phyloP scores from a whole-genome alignment of 75 land plant species.

The Pinus tabuliformis region DNA sequence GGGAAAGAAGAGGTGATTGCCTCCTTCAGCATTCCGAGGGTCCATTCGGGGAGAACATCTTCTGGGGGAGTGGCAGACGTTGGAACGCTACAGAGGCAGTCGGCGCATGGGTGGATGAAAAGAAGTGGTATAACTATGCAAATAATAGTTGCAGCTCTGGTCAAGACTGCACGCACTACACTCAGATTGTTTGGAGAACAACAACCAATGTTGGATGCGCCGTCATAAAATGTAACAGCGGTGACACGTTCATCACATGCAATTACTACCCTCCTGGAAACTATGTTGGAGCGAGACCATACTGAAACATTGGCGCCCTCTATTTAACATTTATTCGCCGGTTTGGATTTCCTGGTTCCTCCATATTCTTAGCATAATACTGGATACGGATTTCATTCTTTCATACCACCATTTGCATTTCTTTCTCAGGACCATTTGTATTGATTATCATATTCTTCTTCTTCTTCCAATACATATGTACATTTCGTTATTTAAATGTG shows the following conservation, averaged over 20 bases:
- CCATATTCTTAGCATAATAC: too few species aligned
- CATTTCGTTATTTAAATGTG: too few species aligned
- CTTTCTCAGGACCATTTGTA: too few species aligned
- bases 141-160: conserved; percentile 28
- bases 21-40: conserved; percentile 23
- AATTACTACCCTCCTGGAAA: conserved; percentile 44
- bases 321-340: too few species aligned
- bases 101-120: conserved; percentile 28
- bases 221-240: conserved; percentile 17
- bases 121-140: conserved; percentile 16
- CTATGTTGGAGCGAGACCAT: conserved; percentile 21
- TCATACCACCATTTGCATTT: too few species aligned
- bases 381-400: too few species aligned
- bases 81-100: conserved; percentile 35
- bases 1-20: conserved; percentile 20
- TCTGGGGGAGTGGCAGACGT: conserved; percentile 16
- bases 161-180: conserved; percentile 35
- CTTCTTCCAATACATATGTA: too few species aligned
- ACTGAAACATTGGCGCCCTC: background rate
- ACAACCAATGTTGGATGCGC: conserved; percentile 29
- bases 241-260: conserved; percentile 31
- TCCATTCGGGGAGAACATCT: conserved; percentile 22
- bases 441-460: too few species aligned
- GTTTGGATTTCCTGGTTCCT: too few species aligned
- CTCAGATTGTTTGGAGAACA: conserved; percentile 37